A percentile compares a stretch with the other conserved stretches of the same genome.
phyloP scores from a whole-genome alignment of 1,284 basidiomycete species.

The Fereydounia khargensis region DNA sequence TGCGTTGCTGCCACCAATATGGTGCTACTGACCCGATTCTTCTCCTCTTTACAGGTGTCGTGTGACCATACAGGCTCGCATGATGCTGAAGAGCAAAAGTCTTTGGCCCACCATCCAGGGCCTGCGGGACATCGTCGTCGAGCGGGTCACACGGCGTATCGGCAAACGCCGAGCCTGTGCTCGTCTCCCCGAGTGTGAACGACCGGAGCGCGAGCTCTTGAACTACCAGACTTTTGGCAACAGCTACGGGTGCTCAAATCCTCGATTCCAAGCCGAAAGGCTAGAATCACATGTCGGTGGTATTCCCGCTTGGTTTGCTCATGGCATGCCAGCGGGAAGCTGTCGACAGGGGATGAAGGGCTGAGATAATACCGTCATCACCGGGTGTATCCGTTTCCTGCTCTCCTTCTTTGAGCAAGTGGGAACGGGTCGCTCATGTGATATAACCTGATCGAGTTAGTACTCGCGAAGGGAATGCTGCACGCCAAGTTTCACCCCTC shows the following conservation, averaged over 20 bases:
- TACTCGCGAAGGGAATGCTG: slow-evolving; percentile 58
- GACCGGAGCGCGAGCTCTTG: too few species aligned
- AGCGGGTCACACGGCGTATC: too few species aligned
- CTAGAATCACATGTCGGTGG: slow-evolving; percentile 2
- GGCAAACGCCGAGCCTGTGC: too few species aligned
- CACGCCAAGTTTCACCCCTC: slow-evolving; percentile 9
- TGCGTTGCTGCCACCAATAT: too few species aligned
- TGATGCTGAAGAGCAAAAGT: too few species aligned
- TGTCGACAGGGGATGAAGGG: slow-evolving; percentile 5
- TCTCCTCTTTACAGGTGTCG: too few species aligned
- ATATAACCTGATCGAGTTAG: slow-evolving; percentile 57
- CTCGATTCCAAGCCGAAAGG: too few species aligned
- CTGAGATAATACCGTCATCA: slow-evolving; percentile 48
- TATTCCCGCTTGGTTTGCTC: not conserved
- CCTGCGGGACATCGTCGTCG: too few species aligned
- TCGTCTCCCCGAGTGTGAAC: too few species aligned
- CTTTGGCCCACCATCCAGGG: too few species aligned
- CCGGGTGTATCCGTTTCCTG: not conserved
- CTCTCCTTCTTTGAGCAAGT: not conserved
- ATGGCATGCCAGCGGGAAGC: not conserved
- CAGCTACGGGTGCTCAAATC: slow-evolving; percentile 53
- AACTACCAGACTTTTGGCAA: slow-evolving; percentile 26
- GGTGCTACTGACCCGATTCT: too few species aligned
- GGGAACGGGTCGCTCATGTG: slow-evolving; percentile 2
- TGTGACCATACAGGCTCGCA: too few species aligned